phyloP scores from a whole-genome alignment of 2,329 filamentous ascomycete genomes.

The Alternaria dauci region DNA sequence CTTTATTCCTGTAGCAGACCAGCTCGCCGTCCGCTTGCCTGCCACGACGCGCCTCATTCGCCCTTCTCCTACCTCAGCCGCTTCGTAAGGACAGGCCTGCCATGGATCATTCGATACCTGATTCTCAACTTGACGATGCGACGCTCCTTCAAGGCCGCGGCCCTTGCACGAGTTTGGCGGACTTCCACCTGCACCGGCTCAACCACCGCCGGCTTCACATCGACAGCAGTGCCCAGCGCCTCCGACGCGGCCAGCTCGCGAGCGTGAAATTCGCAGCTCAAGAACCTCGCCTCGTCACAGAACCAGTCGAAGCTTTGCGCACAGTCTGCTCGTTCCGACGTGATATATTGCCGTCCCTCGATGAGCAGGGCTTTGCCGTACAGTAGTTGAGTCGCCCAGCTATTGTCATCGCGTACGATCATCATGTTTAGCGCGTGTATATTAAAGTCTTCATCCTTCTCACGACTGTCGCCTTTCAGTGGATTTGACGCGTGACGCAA shows the following conservation, averaged over 20 bases:
- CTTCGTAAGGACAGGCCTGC: not conserved
- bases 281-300: conserved; percentile 19
- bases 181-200: not conserved
- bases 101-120: not conserved
- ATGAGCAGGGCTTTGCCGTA: conserved; percentile 10
- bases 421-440: conserved; percentile 6
- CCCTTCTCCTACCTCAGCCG: not conserved
- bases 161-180: not conserved
- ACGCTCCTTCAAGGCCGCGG: not conserved
- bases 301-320: conserved; percentile 19
- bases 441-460: not conserved
- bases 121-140: conserved; percentile 19
- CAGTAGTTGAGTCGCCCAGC: conserved; percentile 16
- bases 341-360: conserved; percentile 13
- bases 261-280: conserved; percentile 16
- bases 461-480: not conserved
- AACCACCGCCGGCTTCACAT: not conserved
- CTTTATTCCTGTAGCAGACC: not conserved
- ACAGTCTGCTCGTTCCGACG: not conserved
- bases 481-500: not conserved
- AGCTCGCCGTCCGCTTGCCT: not conserved
- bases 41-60: not conserved
- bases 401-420: conserved; percentile 10
- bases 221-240: not conserved
- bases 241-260: conserved; percentile 9